phyloP scores from a whole-genome alignment of 2,329 filamentous ascomycete species.

The Penicillium sp. region DNA sequence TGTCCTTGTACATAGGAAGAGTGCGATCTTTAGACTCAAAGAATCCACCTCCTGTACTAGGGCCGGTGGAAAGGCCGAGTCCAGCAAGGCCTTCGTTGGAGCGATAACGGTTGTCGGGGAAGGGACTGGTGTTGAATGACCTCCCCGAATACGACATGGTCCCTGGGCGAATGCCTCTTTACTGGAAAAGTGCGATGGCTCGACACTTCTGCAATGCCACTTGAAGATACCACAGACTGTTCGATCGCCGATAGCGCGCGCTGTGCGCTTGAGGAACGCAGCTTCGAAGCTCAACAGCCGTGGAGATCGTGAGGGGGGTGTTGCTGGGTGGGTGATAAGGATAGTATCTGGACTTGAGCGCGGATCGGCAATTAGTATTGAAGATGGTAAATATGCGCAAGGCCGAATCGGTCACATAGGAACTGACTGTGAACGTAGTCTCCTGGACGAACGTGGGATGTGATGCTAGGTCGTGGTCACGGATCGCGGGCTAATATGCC shows the following conservation, averaged over 20 bases:
- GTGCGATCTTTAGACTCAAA: constrained; percentile 55
- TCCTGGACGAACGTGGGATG: too few species aligned
- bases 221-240: constrained; percentile 10
- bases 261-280: background rate
- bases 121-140: constrained; percentile 62
- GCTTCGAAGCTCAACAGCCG: background rate
- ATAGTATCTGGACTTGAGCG: too few species aligned
- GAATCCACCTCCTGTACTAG: constrained; percentile 56
- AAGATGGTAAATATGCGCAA: too few species aligned
- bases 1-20: constrained; percentile 98
- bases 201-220: constrained; percentile 5
- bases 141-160: constrained; percentile 56
- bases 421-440: too few species aligned
- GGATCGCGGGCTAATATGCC: too few species aligned
- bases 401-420: too few species aligned
- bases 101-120: constrained; percentile 22
- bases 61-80: constrained; percentile 38
- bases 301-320: background rate
- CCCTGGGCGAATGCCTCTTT: constrained; percentile 1
- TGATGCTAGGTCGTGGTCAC: too few species aligned
- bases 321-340: too few species aligned
- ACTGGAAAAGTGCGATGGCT: constrained; percentile 1
- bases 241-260: background rate
- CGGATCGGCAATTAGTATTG: too few species aligned
- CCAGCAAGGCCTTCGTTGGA: constrained; percentile 29